These are phyloP conservation scores for Xylaria intraflava DNA, from an alignment of 495 filamentous ascomycete species.

Conservation along the genomic window DNA sequence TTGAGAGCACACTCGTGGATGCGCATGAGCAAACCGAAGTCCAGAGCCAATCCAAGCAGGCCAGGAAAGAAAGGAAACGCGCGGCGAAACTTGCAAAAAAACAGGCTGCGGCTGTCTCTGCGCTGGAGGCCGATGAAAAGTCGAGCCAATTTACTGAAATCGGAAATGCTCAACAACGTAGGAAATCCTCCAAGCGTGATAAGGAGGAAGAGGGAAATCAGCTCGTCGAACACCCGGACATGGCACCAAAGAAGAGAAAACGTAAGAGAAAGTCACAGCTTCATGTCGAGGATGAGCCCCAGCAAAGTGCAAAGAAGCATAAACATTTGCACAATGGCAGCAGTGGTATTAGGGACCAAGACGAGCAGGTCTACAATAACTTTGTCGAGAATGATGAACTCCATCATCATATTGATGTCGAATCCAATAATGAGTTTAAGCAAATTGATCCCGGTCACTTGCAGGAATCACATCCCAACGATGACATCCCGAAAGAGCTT, in stretches of 20 bases:
- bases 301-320: conserved; percentile 13
- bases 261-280: conserved; percentile 9
- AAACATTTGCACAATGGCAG: conserved; percentile 6
- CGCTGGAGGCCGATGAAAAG: neutral
- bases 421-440: conserved; percentile 16
- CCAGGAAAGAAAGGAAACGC: neutral
- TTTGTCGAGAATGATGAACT: neutral
- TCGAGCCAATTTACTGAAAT: neutral
- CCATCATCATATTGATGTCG: neutral
- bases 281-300: neutral
- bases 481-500: neutral
- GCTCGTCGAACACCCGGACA: neutral
- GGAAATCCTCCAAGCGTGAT: neutral
- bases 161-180: conserved; percentile 5
- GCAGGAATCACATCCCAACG: neutral
- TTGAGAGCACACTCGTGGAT: neutral
- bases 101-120: conserved; percentile 17
- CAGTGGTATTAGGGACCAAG: neutral
- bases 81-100: conserved; percentile 16
- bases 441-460: conserved; percentile 15
- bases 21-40: neutral
- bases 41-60: neutral
- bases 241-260: conserved; percentile 8
- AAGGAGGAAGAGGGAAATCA: neutral
- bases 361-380: neutral